Conservation (phyloP, 371 early-diverging fungal genomes). For the Mortierella sp. region DNA sequence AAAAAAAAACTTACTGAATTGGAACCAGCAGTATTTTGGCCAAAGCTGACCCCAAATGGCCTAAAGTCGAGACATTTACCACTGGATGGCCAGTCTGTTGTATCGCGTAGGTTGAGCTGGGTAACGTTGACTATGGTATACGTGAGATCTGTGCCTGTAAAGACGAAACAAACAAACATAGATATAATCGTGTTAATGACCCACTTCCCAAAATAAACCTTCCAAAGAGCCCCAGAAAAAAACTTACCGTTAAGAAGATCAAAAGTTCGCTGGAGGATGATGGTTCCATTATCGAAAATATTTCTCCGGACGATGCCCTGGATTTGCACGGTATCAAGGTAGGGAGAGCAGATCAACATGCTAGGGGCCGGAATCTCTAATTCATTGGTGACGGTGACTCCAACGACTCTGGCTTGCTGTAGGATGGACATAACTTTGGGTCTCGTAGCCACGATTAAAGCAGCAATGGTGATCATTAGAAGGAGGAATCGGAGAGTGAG, state of each 20-base stretch:
- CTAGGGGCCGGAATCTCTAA: constrained; percentile 19
- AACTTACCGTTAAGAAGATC: too few species aligned
- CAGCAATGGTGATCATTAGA: constrained; percentile 16
- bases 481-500: constrained; percentile 26
- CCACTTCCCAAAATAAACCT: background rate
- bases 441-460: constrained; percentile 11
- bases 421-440: constrained; percentile 33
- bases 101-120: constrained; percentile 14
- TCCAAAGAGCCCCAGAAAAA: too few species aligned
- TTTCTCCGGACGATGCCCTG: constrained; percentile 16
- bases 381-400: constrained; percentile 24
- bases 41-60: constrained; percentile 16
- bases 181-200: background rate
- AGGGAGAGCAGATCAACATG: constrained; percentile 17
- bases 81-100: constrained; percentile 24
- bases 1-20: constrained; percentile 5
- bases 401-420: constrained; percentile 30
- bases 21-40: constrained; percentile 7
- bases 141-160: too few species aligned
- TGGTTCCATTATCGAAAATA: constrained; percentile 11
- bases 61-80: constrained; percentile 29
- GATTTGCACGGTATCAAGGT: constrained; percentile 13
- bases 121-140: background rate
- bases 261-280: too few species aligned
- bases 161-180: background rate